These are phyloP conservation scores for Ustilago tritici DNA, from an alignment of 1,284 basidiomycete species.

Conservation along the genomic window DNA sequence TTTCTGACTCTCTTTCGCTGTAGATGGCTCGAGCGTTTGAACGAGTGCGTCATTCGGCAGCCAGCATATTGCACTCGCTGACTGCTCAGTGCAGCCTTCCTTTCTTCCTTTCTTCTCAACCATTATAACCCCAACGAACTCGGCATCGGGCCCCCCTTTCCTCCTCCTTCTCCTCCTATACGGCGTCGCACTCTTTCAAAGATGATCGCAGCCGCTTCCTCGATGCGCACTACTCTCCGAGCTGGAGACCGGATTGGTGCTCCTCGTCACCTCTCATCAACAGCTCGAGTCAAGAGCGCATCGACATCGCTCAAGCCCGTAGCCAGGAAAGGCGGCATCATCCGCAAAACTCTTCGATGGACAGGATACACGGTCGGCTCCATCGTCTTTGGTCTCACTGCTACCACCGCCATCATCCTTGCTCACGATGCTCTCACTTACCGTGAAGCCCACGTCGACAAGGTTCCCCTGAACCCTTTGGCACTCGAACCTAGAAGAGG, in stretches of 20 bases:
- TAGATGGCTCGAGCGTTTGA: not conserved
- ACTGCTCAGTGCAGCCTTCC: not conserved
- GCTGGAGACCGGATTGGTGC: constrained; percentile 6
- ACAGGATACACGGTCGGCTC: constrained; percentile 46
- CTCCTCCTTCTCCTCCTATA: not conserved
- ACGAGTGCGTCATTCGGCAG: constrained; percentile 15
- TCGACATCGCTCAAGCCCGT: constrained; percentile 30
- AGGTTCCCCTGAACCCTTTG: constrained; percentile 54
- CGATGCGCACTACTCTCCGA: constrained; percentile 11
- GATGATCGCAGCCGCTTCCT: constrained; percentile 26
- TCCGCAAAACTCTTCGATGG: constrained; percentile 28
- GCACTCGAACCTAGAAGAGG: constrained; percentile 56
- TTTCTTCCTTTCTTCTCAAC: not conserved
- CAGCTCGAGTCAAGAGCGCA: constrained; percentile 12
- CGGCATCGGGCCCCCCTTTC: not conserved
- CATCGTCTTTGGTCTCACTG: constrained; percentile 58
- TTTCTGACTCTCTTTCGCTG: not conserved
- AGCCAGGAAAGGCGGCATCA: constrained; percentile 21
- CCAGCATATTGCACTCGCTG: not conserved
- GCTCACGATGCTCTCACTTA: constrained; percentile 63
- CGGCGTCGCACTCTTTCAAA: not conserved
- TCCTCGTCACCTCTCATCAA: constrained; percentile 10
- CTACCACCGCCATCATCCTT: constrained; percentile 53
- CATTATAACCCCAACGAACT: not conserved
- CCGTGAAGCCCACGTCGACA: constrained; percentile 54